Conservation (phyloP, 176 grass and related monocot species). For the Bolboschoenus planiculmis region DNA sequence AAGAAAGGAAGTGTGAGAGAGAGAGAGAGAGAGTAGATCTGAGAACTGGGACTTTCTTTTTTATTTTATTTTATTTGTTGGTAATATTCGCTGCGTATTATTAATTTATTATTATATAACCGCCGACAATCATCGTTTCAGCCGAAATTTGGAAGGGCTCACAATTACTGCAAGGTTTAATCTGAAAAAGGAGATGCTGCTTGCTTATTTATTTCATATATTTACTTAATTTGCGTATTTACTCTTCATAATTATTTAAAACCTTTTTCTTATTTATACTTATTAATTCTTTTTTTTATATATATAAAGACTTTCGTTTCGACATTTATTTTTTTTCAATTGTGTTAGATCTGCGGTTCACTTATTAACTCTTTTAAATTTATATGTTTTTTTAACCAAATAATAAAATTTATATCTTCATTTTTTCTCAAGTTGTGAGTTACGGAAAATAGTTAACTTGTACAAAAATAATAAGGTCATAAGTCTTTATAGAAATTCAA, state of each 20-base stretch:
- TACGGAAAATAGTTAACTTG: not conserved
- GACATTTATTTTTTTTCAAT: no score
- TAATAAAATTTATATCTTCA: not conserved
- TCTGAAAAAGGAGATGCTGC: not conserved
- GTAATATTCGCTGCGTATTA: not conserved
- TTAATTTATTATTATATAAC: not conserved
- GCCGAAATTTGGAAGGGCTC: not conserved
- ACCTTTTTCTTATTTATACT: no score
- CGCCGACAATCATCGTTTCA: conserved; percentile 2
- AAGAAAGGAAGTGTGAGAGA: not conserved
- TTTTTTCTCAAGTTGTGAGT: not conserved
- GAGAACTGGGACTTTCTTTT: not conserved
- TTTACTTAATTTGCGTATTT: not conserved
- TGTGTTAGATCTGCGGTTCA: no score
- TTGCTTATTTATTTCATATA: not conserved
- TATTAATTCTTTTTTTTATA: not conserved
- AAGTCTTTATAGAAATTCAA: not conserved
- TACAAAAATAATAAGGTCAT: not conserved
- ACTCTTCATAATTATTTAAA: not conserved
- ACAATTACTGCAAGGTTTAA: not conserved
- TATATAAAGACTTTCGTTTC: no score
- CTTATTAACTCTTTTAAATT: no score
- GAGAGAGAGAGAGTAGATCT: conserved; percentile 21
- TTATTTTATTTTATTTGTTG: not conserved
- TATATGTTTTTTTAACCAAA: no score